Evolutionary conservation across 2,329 filamentous ascomycete species (phyloP), one percentile per base, ranked within the genome.

Genomic region (Neoarthrinium moseri): DNA sequence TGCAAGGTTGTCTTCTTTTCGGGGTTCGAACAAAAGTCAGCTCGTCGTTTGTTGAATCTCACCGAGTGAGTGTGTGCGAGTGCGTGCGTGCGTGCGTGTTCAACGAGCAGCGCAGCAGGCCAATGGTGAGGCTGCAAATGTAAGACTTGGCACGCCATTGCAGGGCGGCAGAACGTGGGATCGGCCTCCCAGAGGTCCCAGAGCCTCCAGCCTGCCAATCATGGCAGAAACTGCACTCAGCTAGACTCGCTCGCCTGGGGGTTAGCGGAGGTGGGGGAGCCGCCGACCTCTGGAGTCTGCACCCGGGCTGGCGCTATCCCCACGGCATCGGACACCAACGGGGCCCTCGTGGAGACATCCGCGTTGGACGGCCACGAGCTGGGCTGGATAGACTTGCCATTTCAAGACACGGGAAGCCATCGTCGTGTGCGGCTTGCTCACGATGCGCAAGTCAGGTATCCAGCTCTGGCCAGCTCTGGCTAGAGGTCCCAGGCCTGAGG

Each of bases 311-410:
- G 39, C n/a, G 39, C 39, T 27, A 43, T 20, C 30, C 21, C n/a
- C 22, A 21, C 39, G 18, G 39, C 27, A 33, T 43, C 39, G 39
- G 39, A 43, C 39, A 34, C 26, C 26, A 43, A 43, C 39, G 39
- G 39, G 38, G 20, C 26, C 10, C 17, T 13, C 39, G 39, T 43
- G 39, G 39, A 43, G 39, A 32, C 29, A 43, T 43, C 39, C 39
- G 39, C 39, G 29, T 21, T 15, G 21, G 23, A 13, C 17, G 39
- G n/a, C 33, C 27, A 29, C 37, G 37, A 29, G 37, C 20, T 8
- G 27, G 20, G 37, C 37, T 40, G 37, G 37, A n/a, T 40, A 29
- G n/a, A 40, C 37, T 40, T 40, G 37, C 37, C 37, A n/a, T 18
- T 29, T 40, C 11, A n/a, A 40, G 37, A 40, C 37, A 27, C 15